Evolutionary conservation across 805 yeast genomes (phyloP), one percentile per base, ranked within the genome.

Genomic region (Saturnispora halmiae): DNA sequence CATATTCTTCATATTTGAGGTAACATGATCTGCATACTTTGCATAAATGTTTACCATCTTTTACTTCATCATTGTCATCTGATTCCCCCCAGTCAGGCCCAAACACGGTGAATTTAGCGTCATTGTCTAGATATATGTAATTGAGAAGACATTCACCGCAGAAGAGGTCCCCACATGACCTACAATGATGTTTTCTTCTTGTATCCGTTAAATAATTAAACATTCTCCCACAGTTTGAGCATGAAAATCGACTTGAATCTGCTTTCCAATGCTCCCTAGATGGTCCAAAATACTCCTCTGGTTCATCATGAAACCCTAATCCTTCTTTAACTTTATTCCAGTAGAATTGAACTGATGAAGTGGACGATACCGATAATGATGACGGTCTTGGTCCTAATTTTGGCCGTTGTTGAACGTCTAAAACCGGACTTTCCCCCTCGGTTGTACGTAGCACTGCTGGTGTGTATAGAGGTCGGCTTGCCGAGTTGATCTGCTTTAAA

Each of bases 391-490:
- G 18, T 6, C 20, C 29, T n/a, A 38, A 29, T n/a, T 27, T 30
- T 24, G 40, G 48, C 18, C 42, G 33, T 19, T 46, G 46, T 19
- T 42, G 34, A 15, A 37, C 42, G 29, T 48, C 50, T 20, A 49
- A 38, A 9, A 34, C 41, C 2, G 34, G 27, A 7, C 18, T 21
- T 24, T 33, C 33, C 3, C 41, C 39, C 30, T 36, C 51, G 37
- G 51, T 58, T 1, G 43, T 68, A 49, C 84, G 71, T 39, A 88
- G 66, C 9, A 88, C 97, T 0, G 96, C 96, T 0, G 97, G 97
- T 0, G 82, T 69, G 53, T 86, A 88, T 65, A 88, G 65, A 8
- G 96, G 96, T 53, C 84, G 81, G 56, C 86, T 76, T 46, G 85
- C 88, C 34, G 81, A 82, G 44, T 77, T 77, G 42, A 87, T 77